Evolutionary conservation across 2,329 filamentous ascomycete genomes (phyloP), one percentile per base, ranked within the genome.

Genomic region (Trichoderma atrobrunneum): DNA sequence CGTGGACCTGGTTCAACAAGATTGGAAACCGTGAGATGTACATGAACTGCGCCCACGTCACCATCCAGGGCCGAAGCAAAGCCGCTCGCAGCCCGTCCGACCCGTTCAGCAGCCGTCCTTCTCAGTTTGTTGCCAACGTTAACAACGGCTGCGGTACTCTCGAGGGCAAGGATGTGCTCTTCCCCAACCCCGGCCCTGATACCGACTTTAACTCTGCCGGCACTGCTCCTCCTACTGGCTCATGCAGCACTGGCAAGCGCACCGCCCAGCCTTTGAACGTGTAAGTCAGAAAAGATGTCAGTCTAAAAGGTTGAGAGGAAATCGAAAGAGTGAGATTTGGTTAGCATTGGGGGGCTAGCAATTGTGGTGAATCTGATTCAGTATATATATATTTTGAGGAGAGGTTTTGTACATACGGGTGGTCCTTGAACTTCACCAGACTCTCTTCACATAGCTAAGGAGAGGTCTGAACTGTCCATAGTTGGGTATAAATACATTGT

Each of bases 1-100:
- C 90, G 32, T 95, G 93, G 93, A 90, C 89, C 28, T 93, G 91
- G 91, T 91, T 92, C 82, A 93, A 93, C 84, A 84, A 89, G 75
- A 82, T 92, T 60, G 92, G 92, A 24, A 94, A 94, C 82, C 87
- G 92, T 56, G 92, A 95, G 80, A 92, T 92, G 87, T 95, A 95
- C 86, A 93, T 93, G 91, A 93, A 93, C 82, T 95, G 93, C 78
- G 92, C 92, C 7, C 85, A 88, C 61, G 87, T 94, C 75, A 88
- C 87, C 73, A 90, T 94, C 78, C 81, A 79, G 70, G 80, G 81
- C 36, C 80, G 80, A 57, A 77, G 78, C 6, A 7, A n/a, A 63
- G 74, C 72, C 61, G 74, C 72, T 77, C 68, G 81, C 81, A 78
- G 76, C 54, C 48, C 73, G 5, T 73, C 30, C 26, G 72, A 69